These are phyloP conservation scores for Physcia stellaris DNA, from an alignment of 495 filamentous ascomycete species.

Conservation along the genomic window DNA sequence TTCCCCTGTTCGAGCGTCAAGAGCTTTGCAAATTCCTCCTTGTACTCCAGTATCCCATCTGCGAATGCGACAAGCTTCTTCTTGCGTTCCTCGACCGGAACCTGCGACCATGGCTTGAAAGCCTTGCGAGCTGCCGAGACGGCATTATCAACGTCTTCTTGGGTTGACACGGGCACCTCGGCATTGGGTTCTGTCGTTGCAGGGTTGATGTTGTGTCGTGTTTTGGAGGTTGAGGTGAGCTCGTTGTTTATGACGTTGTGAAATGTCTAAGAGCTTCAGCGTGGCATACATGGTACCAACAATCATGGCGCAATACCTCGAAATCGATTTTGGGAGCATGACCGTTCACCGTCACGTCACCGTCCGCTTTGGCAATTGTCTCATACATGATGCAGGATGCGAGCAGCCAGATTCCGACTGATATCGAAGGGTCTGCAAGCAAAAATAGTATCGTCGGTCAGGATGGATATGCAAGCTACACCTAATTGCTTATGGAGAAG, in stretches of 20 bases:
- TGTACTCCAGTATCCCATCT: conserved; percentile 29
- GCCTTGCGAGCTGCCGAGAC: conserved; percentile 32
- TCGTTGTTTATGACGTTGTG: conserved; percentile 28
- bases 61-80: conserved; percentile 39
- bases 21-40: conserved; percentile 31
- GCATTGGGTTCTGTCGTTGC: conserved; percentile 35
- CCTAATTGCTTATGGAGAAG: too few species aligned
- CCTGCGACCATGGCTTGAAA: conserved; percentile 37
- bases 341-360: not conserved
- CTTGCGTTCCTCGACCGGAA: conserved; percentile 38
- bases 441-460: too few species aligned
- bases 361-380: too few species aligned
- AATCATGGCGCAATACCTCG: not conserved
- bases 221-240: conserved; percentile 17
- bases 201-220: conserved; percentile 30
- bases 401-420: too few species aligned
- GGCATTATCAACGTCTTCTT: conserved; percentile 41
- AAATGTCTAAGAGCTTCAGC: conserved; percentile 14
- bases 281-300: not conserved
- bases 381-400: too few species aligned
- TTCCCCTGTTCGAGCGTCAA: conserved; percentile 46
- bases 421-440: too few species aligned
- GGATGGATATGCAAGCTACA: too few species aligned
- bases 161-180: conserved; percentile 37
- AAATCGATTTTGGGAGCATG: not conserved